A percentile compares a stretch with the other conserved stretches of the same genome.
phyloP scores from a whole-genome alignment of 768 basidiomycete species.

The Amanita exitialis region DNA sequence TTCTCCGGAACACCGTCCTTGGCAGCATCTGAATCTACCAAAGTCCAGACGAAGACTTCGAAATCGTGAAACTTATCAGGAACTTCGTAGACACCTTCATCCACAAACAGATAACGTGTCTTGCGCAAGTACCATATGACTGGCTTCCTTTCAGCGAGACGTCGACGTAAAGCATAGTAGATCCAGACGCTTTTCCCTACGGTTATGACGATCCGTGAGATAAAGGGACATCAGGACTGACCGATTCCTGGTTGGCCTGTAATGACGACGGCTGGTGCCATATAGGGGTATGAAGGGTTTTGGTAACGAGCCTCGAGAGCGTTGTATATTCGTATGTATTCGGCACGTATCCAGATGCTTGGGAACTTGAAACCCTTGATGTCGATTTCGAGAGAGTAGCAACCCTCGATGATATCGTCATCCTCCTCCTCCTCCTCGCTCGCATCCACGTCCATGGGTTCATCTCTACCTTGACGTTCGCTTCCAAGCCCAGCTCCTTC shows the following conservation, averaged over 20 bases:
- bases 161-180: conserved; percentile 10
- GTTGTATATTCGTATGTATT: conserved; percentile 8
- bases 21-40: conserved; percentile 11
- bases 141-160: conserved; percentile 11
- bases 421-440: conserved; percentile 4
- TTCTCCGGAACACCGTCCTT: conserved; percentile 10
- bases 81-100: conserved; percentile 12
- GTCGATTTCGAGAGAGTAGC: conserved; percentile 7
- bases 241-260: conserved; percentile 11
- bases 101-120: conserved; percentile 11
- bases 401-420: conserved; percentile 9
- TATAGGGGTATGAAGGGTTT: conserved; percentile 2
- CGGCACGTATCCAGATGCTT: conserved; percentile 7
- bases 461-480: conserved; percentile 2
- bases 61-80: conserved; percentile 9
- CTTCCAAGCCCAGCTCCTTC: background rate
- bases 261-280: conserved; percentile 6
- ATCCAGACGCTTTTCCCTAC: conserved; percentile 12
- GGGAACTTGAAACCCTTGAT: conserved; percentile 1
- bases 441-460: conserved; percentile 5
- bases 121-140: conserved; percentile 9
- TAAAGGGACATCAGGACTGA: conserved; percentile 8
- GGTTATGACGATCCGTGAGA: conserved; percentile 3
- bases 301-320: too few species aligned
- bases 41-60: conserved; percentile 10